Conservation (phyloP, 2,329 filamentous ascomycete genomes). For the Alternaria arborescens region DNA sequence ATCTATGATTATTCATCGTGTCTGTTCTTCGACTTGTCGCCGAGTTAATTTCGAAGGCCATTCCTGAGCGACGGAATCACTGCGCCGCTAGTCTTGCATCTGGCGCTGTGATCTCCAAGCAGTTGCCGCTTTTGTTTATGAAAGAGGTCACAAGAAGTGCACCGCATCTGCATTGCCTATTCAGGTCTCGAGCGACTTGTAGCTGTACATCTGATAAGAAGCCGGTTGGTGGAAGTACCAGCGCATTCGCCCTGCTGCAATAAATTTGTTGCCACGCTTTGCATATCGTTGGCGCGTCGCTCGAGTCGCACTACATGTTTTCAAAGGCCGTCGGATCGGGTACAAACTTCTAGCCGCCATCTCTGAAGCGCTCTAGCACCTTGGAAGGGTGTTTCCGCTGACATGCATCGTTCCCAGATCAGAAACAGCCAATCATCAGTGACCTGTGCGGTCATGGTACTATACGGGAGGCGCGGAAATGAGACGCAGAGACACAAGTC, state of each 20-base stretch:
- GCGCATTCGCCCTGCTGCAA: background rate
- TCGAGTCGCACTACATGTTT: background rate
- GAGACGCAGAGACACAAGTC: background rate
- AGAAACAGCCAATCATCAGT: background rate
- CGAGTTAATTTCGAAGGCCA: background rate
- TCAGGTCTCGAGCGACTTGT: background rate
- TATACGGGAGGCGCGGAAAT: background rate
- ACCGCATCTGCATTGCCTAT: background rate
- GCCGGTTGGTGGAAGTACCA: constrained; percentile 7
- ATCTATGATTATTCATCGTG: background rate
- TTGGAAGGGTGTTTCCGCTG: background rate
- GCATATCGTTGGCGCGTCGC: background rate
- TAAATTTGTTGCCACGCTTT: background rate
- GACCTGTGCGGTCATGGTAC: background rate
- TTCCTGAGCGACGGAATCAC: background rate
- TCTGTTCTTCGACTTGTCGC: background rate
- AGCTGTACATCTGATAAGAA: background rate
- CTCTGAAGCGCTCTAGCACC: background rate
- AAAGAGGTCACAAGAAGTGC: background rate
- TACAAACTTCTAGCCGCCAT: background rate
- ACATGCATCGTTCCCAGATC: background rate
- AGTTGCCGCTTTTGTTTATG: background rate
- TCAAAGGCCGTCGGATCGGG: background rate
- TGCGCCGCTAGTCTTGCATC: background rate
- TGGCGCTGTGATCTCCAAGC: background rate